Percentiles rank a stretch among this genome's conserved stretches.
Conservation (phyloP, 257 asterid species). For the Nicotiana benthamiana region DNA sequence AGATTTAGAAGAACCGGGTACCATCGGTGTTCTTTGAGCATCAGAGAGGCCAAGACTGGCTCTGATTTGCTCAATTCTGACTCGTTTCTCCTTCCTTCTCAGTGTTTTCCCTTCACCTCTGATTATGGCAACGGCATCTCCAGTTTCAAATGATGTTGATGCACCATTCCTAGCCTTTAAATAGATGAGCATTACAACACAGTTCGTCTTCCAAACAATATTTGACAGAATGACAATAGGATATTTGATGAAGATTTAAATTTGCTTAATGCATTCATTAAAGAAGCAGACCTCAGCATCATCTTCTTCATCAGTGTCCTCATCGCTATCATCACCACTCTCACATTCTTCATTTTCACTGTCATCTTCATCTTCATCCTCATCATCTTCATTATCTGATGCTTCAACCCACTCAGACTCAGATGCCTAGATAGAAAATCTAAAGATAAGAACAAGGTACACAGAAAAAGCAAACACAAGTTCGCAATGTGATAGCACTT, state of each 20-base stretch:
- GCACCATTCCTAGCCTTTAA: slow-evolving; percentile 41
- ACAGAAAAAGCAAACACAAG: background rate
- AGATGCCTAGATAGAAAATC: slow-evolving; percentile 51
- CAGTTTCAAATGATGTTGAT: slow-evolving; percentile 45
- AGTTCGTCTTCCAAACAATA: background rate
- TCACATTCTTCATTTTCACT: slow-evolving; percentile 47
- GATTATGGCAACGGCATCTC: slow-evolving; percentile 85
- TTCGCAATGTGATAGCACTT: background rate
- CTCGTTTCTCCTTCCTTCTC: slow-evolving; percentile 85
- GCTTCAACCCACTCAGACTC: slow-evolving; percentile 94
- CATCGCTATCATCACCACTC: slow-evolving; percentile 53
- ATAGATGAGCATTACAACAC: slow-evolving; percentile 5
- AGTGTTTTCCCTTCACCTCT: slow-evolving; percentile 78
- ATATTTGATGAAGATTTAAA: background rate
- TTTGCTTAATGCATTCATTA: slow-evolving; percentile 8
- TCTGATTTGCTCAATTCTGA: slow-evolving; percentile 89
- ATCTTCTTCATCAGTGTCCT: slow-evolving; percentile 53
- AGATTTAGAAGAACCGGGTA: slow-evolving; percentile 20
- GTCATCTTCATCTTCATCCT: slow-evolving; percentile 58
- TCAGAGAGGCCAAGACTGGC: slow-evolving; percentile 98
- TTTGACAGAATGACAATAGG: background rate
- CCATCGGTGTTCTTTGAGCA: slow-evolving; percentile 92
- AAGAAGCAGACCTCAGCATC: slow-evolving; percentile 47
- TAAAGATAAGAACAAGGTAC: slow-evolving; percentile 10
- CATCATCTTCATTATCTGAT: slow-evolving; percentile 65